Conservation (phyloP, 2,329 filamentous ascomycete genomes). For the Aspergillus felis region DNA sequence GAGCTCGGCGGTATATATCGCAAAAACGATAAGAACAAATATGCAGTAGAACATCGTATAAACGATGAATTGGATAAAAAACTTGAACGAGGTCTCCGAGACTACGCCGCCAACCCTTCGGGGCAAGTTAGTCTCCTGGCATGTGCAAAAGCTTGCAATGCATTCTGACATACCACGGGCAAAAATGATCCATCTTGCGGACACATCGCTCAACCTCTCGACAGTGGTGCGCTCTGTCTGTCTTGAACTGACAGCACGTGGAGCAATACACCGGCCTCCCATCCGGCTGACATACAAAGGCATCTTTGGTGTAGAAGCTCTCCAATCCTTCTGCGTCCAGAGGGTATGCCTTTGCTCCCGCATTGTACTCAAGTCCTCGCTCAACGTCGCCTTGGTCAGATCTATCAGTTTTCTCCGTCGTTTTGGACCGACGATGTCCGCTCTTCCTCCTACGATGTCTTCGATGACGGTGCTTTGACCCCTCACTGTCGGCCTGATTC, state of each 20-base stretch:
- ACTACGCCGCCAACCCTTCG: conserved; percentile 85
- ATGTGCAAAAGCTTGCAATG: neutral
- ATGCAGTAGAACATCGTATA: conserved; percentile 68
- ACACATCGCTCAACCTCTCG: conserved; percentile 78
- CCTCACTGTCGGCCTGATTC: conserved; percentile 19
- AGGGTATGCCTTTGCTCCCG: conserved; percentile 23
- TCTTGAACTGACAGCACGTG: conserved; percentile 80
- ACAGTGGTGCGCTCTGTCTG: conserved; percentile 83
- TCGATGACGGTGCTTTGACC: conserved; percentile 13
- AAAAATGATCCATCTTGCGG: conserved; percentile 90
- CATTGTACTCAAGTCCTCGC: conserved; percentile 19
- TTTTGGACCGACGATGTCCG: conserved; percentile 19
- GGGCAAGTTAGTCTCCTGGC: conserved; percentile 12
- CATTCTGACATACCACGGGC: conserved; percentile 60
- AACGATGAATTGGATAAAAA: conserved; percentile 80
- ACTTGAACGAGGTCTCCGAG: conserved; percentile 82
- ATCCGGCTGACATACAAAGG: conserved; percentile 78
- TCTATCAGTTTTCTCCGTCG: conserved; percentile 19
- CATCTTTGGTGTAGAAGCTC: conserved; percentile 73
- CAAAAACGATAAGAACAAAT: conserved; percentile 60
- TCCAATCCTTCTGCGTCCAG: conserved; percentile 68
- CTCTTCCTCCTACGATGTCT: conserved; percentile 21
- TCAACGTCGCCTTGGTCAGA: conserved; percentile 24
- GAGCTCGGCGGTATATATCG: conserved; percentile 60
- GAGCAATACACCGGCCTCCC: conserved; percentile 86